phyloP scores from a whole-genome alignment of 495 filamentous ascomycete species.

The Neurospora sp. region DNA sequence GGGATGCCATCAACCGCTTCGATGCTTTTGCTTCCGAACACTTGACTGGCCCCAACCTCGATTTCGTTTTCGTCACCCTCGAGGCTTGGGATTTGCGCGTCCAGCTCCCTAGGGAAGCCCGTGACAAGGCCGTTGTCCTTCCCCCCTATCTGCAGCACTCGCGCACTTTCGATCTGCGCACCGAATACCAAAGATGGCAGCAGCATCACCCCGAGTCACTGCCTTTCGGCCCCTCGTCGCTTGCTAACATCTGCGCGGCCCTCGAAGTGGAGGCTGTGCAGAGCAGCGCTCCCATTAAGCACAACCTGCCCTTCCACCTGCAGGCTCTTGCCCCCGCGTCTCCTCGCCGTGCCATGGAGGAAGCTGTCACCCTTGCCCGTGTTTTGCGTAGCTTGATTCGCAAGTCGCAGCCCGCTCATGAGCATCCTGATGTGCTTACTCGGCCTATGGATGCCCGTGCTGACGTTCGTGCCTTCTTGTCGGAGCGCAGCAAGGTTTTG shows the following conservation, averaged over 20 bases:
- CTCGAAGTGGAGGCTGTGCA: constrained; percentile 96
- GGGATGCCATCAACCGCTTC: constrained; percentile 91
- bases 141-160: constrained; percentile 97
- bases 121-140: constrained; percentile 93
- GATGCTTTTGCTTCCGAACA: constrained; percentile 87
- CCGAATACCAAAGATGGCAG: constrained; percentile 97
- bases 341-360: constrained; percentile 95
- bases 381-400: constrained; percentile 85
- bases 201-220: constrained; percentile 95
- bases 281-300: constrained; percentile 94
- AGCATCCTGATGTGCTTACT: constrained; percentile 87
- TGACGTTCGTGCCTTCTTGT: constrained; percentile 91
- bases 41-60: constrained; percentile 70
- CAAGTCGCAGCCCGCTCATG: constrained; percentile 88
- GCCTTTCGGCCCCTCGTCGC: constrained; percentile 87
- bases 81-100: constrained; percentile 98
- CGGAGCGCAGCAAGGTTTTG: constrained; percentile 91
- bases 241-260: constrained; percentile 94
- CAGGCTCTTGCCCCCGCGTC: constrained; percentile 94
- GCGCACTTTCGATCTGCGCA: constrained; percentile 88
- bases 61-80: constrained; percentile 95
- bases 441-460: constrained; percentile 94
- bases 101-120: constrained; percentile 91
- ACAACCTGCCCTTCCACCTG: constrained; percentile 94
- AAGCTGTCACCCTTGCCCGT: constrained; percentile 85